phyloP scores from a whole-genome alignment of 176 grass and related monocot genomes.

The Miscanthus lutarioriparius region DNA sequence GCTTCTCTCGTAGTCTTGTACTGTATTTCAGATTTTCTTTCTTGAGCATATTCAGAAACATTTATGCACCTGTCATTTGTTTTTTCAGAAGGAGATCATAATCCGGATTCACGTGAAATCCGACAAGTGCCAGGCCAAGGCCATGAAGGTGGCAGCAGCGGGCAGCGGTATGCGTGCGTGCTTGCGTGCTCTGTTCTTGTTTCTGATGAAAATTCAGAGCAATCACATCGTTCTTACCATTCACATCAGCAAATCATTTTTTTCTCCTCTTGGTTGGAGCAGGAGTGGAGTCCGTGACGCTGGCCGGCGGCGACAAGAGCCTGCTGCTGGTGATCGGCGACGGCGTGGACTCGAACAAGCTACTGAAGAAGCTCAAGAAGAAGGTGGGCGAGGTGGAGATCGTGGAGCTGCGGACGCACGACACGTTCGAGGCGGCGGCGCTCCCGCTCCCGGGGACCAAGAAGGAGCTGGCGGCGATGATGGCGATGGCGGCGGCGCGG shows the following conservation, averaged over 20 bases:
- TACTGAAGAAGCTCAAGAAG: slow-evolving; percentile 47
- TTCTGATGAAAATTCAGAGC: neutral
- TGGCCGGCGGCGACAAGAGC: slow-evolving; percentile 45
- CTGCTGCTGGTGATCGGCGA: slow-evolving; percentile 59
- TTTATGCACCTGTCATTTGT: neutral
- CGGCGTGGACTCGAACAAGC: slow-evolving; percentile 48
- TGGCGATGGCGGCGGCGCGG: neutral
- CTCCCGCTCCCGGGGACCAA: slow-evolving; percentile 19
- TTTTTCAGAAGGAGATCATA: slow-evolving; percentile 56
- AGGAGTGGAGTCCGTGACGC: slow-evolving; percentile 54
- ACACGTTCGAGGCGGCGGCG: slow-evolving; percentile 30
- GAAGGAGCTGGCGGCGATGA: neutral
- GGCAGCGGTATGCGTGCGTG: slow-evolving; percentile 11
- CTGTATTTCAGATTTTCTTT: neutral
- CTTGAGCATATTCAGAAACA: neutral
- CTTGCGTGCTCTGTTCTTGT: neutral
- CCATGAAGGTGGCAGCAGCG: slow-evolving; percentile 49
- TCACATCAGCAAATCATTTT: neutral
- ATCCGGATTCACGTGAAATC: slow-evolving; percentile 42
- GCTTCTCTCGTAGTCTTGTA: neutral
- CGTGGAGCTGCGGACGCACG: slow-evolving; percentile 52
- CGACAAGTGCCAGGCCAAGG: slow-evolving; percentile 41
- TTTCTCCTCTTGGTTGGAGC: neutral
- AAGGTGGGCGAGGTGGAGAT: slow-evolving; percentile 42
- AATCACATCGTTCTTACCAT: neutral